Evolutionary conservation across 139 green algal genomes (phyloP).

Genomic region (Asterochloris erici): DNA sequence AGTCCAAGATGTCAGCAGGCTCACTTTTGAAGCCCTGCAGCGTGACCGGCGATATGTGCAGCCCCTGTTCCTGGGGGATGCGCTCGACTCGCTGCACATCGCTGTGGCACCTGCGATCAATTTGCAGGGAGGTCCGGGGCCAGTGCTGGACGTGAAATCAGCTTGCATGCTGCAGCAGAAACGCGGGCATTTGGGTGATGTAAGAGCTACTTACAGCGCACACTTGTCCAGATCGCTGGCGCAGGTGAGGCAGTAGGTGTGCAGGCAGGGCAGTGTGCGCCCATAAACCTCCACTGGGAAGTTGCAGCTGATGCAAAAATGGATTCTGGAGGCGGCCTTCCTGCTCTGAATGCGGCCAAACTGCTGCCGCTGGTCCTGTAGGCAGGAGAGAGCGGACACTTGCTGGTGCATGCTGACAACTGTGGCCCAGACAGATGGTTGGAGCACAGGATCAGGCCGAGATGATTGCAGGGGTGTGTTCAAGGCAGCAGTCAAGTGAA

Average conservation of each 20-base stretch:
- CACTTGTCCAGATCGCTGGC: constrained; percentile 61
- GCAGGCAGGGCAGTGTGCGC: constrained; percentile 65
- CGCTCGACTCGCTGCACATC: constrained; percentile 58
- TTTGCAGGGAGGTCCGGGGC: neutral
- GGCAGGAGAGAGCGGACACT: too few relatives aligned
- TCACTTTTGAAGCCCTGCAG: constrained; percentile 61
- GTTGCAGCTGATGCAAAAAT: constrained; percentile 67
- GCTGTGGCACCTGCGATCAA: constrained; percentile 46
- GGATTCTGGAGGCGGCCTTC: constrained; percentile 34
- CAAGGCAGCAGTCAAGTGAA: too few relatives aligned
- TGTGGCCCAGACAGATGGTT: too few relatives aligned
- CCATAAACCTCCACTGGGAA: constrained; percentile 69
- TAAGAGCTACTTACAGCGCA: constrained; percentile 55
- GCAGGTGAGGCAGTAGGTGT: constrained; percentile 73
- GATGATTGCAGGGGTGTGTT: too few relatives aligned
- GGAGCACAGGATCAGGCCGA: too few relatives aligned
- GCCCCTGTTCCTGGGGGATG: constrained; percentile 35
- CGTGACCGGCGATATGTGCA: constrained; percentile 69
- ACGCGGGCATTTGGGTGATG: neutral
- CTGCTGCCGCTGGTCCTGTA: constrained; percentile 11
- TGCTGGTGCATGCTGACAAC: too few relatives aligned
- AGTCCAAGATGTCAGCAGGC: neutral
- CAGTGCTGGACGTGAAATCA: neutral
- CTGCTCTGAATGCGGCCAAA: constrained; percentile 7
- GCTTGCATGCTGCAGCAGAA: neutral